Percentiles rank a stretch among this genome's conserved stretches.
Conservation (phyloP, 2,329 filamentous ascomycete species). For the Colletotrichum shisoi region DNA sequence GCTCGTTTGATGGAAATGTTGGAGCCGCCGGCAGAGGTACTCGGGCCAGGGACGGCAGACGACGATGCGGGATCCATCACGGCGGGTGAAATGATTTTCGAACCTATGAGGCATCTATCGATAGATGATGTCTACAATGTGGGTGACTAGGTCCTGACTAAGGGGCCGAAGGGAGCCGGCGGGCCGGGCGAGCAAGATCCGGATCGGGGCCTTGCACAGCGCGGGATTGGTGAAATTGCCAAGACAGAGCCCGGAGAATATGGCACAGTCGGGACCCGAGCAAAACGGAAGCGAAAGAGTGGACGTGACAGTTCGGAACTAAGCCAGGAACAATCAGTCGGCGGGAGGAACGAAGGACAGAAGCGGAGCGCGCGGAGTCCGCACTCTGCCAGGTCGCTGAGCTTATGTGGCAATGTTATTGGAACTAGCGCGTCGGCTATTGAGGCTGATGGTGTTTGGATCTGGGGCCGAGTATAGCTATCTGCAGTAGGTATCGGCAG, state of each 20-base stretch:
- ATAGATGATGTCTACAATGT: neutral
- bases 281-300: slow-evolving; percentile 3
- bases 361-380: slow-evolving; percentile 30
- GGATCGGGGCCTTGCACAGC: neutral
- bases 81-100: neutral
- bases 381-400: neutral
- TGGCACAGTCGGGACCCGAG: slow-evolving; percentile 23
- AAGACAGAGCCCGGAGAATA: neutral
- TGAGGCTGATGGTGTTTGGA: slow-evolving; percentile 5
- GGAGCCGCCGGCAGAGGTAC: slow-evolving; percentile 14
- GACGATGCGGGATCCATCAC: slow-evolving; percentile 26
- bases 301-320: slow-evolving; percentile 3
- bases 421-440: neutral
- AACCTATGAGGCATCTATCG: neutral
- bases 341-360: slow-evolving; percentile 15
- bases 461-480: neutral
- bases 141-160: slow-evolving; percentile 8
- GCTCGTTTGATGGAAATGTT: slow-evolving; percentile 33
- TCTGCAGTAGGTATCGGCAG: slow-evolving; percentile 9
- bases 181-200: slow-evolving; percentile 5
- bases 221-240: neutral
- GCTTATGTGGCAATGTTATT: neutral
- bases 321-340: neutral
- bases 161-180: slow-evolving; percentile 4
- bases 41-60: neutral